Evolutionary conservation across 257 asterid genomes (phyloP).

Genomic region (Solanum sejunctum): DNA sequence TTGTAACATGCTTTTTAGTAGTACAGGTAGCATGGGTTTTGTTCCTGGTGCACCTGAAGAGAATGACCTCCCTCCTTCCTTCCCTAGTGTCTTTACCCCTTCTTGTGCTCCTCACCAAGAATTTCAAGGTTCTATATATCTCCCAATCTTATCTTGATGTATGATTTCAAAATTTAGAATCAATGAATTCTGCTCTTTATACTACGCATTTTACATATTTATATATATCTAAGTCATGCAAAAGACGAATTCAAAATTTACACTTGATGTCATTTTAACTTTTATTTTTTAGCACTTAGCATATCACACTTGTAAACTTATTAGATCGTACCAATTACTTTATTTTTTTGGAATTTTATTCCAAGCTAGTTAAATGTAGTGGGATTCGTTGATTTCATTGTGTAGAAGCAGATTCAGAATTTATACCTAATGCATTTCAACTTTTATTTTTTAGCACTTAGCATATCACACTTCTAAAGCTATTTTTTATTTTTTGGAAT

Average conservation of each 20-base stretch:
- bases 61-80: conserved; percentile 16
- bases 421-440: background rate
- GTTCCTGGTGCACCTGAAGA: conserved; percentile 21
- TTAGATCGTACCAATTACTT: background rate
- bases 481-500: background rate
- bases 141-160: background rate
- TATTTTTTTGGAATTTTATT: background rate
- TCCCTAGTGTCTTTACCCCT: conserved; percentile 2
- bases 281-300: background rate
- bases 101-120: conserved; percentile 39
- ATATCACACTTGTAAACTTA: background rate
- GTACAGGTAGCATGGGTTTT: conserved; percentile 28
- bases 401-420: background rate
- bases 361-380: background rate
- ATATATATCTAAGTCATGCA: background rate
- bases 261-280: background rate
- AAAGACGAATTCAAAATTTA: too few species aligned
- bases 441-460: background rate
- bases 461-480: background rate
- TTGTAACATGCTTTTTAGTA: conserved; percentile 11
- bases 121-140: conserved; percentile 28
- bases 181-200: background rate
- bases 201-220: background rate
- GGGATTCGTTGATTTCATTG: background rate
- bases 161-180: background rate